These are phyloP conservation scores for Dactylellina leptospora DNA, from an alignment of 2,329 filamentous ascomycete species.

Conservation along the genomic window DNA sequence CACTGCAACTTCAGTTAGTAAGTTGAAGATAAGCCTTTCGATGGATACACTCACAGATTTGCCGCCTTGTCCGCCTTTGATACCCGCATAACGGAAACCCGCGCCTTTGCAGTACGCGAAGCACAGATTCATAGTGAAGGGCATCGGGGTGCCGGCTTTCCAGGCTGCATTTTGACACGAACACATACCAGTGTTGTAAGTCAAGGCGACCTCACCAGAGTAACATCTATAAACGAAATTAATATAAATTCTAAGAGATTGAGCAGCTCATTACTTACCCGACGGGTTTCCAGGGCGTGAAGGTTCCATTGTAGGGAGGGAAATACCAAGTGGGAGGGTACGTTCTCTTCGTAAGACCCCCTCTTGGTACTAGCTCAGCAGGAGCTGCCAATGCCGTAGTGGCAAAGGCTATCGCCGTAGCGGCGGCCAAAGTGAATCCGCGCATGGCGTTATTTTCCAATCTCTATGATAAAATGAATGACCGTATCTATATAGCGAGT, in stretches of 20 bases:
- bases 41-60: constrained; percentile 5
- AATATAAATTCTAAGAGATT: neutral
- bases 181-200: constrained; percentile 12
- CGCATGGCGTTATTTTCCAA: neutral
- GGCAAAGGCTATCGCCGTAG: constrained; percentile 2
- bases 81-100: constrained; percentile 24
- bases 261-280: neutral
- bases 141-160: neutral
- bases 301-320: neutral
- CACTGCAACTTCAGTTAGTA: constrained; percentile 1
- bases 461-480: neutral
- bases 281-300: neutral
- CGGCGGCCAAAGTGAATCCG: neutral
- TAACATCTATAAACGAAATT: constrained; percentile 14
- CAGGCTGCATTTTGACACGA: constrained; percentile 4
- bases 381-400: neutral
- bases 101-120: constrained; percentile 10
- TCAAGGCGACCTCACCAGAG: neutral
- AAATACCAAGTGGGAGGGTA: constrained; percentile 8
- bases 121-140: constrained; percentile 14
- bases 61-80: constrained; percentile 6
- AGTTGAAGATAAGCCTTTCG: neutral
- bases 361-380: neutral
- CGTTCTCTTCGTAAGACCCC: neutral
- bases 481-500: neutral